Conservation (phyloP, 495 filamentous ascomycete species). For the Acidiella bohemica region DNA sequence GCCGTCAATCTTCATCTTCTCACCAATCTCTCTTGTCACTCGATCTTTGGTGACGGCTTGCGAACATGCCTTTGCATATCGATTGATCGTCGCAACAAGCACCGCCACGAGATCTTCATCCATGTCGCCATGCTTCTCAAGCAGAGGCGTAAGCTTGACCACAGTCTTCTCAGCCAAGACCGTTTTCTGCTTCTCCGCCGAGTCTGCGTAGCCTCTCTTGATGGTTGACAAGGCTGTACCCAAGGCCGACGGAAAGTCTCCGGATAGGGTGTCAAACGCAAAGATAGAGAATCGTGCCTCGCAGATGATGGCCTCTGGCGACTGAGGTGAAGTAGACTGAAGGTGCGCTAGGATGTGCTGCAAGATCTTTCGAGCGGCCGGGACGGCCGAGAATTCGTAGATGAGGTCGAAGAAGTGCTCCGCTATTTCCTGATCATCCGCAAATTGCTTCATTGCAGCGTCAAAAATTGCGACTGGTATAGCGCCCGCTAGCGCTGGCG, state of each 20-base stretch:
- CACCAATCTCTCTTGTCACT: too few relatives aligned
- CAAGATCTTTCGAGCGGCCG: conserved; percentile 54
- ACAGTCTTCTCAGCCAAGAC: conserved; percentile 10
- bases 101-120: conserved; percentile 13
- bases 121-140: not conserved
- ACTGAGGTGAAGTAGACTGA: conserved; percentile 26
- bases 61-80: too few relatives aligned
- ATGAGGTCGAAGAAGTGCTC: conserved; percentile 72
- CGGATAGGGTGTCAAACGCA: conserved; percentile 46
- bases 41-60: too few relatives aligned
- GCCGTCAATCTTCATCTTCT: too few relatives aligned
- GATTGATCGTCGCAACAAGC: conserved; percentile 7
- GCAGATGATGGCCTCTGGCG: conserved; percentile 51
- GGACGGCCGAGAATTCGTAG: conserved; percentile 47
- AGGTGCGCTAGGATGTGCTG: conserved; percentile 59
- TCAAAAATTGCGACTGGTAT: conserved; percentile 91
- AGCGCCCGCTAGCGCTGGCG: conserved; percentile 74
- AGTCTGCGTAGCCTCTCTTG: conserved; percentile 11
- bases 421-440: conserved; percentile 47
- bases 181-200: conserved; percentile 1
- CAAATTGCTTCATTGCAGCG: conserved; percentile 64
- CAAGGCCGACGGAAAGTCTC: conserved; percentile 61
- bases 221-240: conserved; percentile 49
- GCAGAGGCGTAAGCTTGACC: conserved; percentile 5
- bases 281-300: conserved; percentile 56